Conservation (phyloP, 768 basidiomycete species). For the Mycena chlorophos region DNA sequence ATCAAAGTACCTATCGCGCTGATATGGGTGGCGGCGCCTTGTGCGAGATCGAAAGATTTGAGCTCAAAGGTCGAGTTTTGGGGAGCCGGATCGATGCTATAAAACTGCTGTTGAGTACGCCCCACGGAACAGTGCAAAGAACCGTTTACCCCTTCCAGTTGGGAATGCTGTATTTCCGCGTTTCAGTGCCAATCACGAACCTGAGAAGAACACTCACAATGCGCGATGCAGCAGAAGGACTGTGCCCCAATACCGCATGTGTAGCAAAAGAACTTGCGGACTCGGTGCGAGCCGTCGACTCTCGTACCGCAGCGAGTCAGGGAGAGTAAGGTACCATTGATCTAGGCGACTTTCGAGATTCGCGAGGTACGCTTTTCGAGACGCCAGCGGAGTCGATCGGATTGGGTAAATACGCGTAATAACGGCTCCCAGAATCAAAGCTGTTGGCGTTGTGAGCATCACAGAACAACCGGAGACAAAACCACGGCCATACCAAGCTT, state of each 20-base stretch:
- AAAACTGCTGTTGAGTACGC: constrained; percentile 10
- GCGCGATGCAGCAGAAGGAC: constrained; percentile 75
- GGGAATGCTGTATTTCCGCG: constrained; percentile 53
- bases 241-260: constrained; percentile 75
- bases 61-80: constrained; percentile 52
- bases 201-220: constrained; percentile 59
- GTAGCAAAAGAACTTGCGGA: constrained; percentile 66
- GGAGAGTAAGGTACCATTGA: constrained; percentile 72
- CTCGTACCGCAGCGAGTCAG: constrained; percentile 63
- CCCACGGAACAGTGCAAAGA: neutral
- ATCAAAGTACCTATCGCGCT: constrained; percentile 54
- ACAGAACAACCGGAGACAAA: constrained; percentile 3
- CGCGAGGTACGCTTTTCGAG: constrained; percentile 50
- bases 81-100: constrained; percentile 44
- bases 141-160: constrained; percentile 67
- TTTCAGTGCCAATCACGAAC: constrained; percentile 12
- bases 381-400: constrained; percentile 44
- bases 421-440: constrained; percentile 65
- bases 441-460: constrained; percentile 35
- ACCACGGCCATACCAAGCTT: constrained; percentile 47
- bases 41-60: constrained; percentile 75
- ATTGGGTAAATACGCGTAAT: constrained; percentile 73
- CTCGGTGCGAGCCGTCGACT: constrained; percentile 55
- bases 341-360: constrained; percentile 67
- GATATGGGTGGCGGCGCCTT: constrained; percentile 70